These are phyloP conservation scores for Scorias spongiosa DNA, from an alignment of 2,329 filamentous ascomycete species.

Conservation along the genomic window DNA sequence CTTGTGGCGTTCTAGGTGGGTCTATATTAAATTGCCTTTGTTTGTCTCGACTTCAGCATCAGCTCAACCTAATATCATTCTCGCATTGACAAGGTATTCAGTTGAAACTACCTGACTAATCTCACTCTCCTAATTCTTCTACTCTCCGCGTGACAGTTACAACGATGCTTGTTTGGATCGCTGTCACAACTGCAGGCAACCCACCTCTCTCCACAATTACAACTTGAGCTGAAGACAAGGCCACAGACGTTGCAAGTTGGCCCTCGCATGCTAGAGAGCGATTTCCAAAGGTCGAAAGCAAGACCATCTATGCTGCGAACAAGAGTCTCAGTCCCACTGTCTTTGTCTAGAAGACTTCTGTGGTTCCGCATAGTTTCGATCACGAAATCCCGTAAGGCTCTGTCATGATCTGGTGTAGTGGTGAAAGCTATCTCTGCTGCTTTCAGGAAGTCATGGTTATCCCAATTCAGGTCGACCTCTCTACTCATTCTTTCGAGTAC, in stretches of 20 bases:
- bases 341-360: neutral
- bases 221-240: neutral
- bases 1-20: too few relatives aligned
- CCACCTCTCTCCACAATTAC: too few relatives aligned
- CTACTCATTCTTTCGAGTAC: constrained; percentile 31
- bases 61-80: too few relatives aligned
- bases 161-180: too few relatives aligned
- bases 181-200: too few relatives aligned
- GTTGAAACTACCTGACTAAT: too few relatives aligned
- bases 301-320: neutral
- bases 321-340: neutral
- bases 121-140: too few relatives aligned
- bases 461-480: constrained; percentile 28
- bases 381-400: constrained; percentile 32
- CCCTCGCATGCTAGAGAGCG: neutral
- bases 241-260: neutral
- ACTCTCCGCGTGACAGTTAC: too few relatives aligned
- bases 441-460: constrained; percentile 30
- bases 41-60: too few relatives aligned
- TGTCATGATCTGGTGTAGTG: constrained; percentile 33
- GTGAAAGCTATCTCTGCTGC: constrained; percentile 34
- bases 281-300: neutral
- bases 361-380: neutral
- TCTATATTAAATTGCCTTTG: too few relatives aligned
- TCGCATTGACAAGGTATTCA: too few relatives aligned